Evolutionary conservation across 148 eudicot species (phyloP).

Genomic region (Persicaria maculosa): DNA sequence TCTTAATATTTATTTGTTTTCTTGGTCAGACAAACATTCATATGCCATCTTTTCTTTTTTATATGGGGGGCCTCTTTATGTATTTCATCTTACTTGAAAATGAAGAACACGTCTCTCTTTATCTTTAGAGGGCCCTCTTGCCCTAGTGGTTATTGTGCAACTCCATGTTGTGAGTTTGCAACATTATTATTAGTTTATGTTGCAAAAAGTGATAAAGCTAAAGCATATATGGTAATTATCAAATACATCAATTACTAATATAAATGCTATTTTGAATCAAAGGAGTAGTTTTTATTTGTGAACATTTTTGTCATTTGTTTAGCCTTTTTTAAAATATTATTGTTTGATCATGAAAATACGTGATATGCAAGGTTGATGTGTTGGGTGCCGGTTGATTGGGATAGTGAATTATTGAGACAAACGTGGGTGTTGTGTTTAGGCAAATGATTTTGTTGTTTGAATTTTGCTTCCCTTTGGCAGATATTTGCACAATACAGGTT

Average conservation of each 20-base stretch:
- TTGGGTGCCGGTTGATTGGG: neutral
- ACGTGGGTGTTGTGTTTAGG: slow-evolving; percentile 1
- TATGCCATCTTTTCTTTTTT: neutral
- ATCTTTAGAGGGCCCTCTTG: neutral
- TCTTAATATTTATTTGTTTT: neutral
- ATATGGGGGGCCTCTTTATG: neutral
- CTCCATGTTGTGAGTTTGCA: neutral
- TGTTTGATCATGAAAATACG: slow-evolving; percentile 11
- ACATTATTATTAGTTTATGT: slow-evolving; percentile 1
- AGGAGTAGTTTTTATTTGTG: neutral
- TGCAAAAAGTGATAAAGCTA: neutral
- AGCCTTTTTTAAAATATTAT: neutral
- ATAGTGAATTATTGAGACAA: slow-evolving; percentile 5
- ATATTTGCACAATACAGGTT: neutral
- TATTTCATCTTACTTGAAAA: slow-evolving; percentile 4
- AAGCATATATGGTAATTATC: neutral
- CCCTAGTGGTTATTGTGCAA: slow-evolving; percentile 2
- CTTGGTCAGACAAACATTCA: slow-evolving; percentile 10
- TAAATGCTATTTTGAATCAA: neutral
- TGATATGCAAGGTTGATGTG: slow-evolving; percentile 6
- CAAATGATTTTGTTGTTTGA: slow-evolving; percentile 11
- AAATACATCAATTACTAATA: neutral
- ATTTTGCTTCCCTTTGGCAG: neutral
- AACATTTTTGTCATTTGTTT: neutral
- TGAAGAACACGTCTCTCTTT: neutral